Conservation (phyloP, 768 basidiomycete genomes). For the Piloderma croceum region DNA sequence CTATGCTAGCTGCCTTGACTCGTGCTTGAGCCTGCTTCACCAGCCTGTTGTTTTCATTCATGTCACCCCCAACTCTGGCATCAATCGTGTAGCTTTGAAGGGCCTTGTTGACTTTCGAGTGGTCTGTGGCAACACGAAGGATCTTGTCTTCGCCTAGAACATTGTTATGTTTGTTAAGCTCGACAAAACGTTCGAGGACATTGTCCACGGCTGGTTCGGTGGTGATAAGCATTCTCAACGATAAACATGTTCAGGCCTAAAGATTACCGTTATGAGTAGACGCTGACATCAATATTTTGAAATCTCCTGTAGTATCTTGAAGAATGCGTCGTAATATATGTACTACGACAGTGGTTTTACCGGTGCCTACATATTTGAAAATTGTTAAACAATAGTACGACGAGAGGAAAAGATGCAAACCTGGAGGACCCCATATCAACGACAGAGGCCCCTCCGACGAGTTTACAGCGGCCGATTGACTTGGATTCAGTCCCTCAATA, state of each 20-base stretch:
- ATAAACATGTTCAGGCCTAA: neutral
- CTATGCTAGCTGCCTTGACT: conserved; percentile 48
- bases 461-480: conserved; percentile 47
- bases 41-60: conserved; percentile 52
- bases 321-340: conserved; percentile 47
- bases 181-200: conserved; percentile 57
- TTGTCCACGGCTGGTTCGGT: conserved; percentile 73
- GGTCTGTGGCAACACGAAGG: conserved; percentile 64
- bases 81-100: conserved; percentile 59
- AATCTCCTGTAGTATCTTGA: conserved; percentile 21
- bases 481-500: conserved; percentile 53
- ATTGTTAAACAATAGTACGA: too few species aligned
- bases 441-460: conserved; percentile 42
- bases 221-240: neutral
- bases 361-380: conserved; percentile 57
- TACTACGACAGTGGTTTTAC: conserved; percentile 67
- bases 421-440: conserved; percentile 68
- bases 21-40: conserved; percentile 55
- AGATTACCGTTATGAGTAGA: conserved; percentile 61
- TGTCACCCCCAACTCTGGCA: conserved; percentile 57
- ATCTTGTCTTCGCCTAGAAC: conserved; percentile 52
- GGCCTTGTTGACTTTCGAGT: conserved; percentile 52
- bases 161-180: conserved; percentile 35
- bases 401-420: conserved; percentile 24
- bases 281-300: conserved; percentile 63